Conservation (phyloP, 768 basidiomycete species). For the Phaeotremella skinneri region DNA sequence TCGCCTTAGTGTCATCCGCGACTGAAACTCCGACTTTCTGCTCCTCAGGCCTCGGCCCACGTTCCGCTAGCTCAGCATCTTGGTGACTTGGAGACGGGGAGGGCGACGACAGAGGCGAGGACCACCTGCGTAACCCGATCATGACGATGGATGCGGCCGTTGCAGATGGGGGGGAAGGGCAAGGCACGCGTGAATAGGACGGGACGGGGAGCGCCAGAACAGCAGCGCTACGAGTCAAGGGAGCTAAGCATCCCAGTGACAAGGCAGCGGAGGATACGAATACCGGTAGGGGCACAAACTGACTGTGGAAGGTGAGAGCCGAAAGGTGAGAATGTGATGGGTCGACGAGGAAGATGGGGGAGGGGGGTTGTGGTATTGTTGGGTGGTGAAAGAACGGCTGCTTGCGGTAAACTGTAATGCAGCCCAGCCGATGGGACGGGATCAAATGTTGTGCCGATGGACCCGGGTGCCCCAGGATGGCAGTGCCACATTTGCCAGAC, state of each 20-base stretch:
- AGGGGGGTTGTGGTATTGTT: no score
- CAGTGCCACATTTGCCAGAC: no score
- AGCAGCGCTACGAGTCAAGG: not conserved
- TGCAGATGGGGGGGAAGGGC: not conserved
- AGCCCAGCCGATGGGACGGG: not conserved
- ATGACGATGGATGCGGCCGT: no score
- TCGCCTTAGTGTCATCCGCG: no score
- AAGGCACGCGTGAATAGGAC: not conserved
- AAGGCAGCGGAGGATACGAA: no score
- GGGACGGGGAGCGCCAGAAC: not conserved
- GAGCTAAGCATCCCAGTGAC: not conserved
- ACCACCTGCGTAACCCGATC: no score
- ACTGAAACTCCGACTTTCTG: no score
- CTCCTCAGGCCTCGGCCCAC: no score
- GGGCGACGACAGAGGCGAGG: not conserved
- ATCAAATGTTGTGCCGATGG: not conserved
- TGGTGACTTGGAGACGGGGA: not conserved
- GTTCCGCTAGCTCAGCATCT: no score
- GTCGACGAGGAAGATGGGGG: not conserved
- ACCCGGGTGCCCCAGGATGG: not conserved
- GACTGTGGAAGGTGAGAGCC: not conserved
- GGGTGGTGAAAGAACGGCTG: not conserved
- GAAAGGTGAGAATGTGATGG: not conserved
- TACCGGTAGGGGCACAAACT: not conserved
- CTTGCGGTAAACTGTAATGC: not conserved